A percentile compares a stretch with the other conserved stretches of the same genome.
These are phyloP conservation scores for Thielaviopsis populi DNA, from an alignment of 2,329 filamentous ascomycete genomes.

Conservation along the genomic window DNA sequence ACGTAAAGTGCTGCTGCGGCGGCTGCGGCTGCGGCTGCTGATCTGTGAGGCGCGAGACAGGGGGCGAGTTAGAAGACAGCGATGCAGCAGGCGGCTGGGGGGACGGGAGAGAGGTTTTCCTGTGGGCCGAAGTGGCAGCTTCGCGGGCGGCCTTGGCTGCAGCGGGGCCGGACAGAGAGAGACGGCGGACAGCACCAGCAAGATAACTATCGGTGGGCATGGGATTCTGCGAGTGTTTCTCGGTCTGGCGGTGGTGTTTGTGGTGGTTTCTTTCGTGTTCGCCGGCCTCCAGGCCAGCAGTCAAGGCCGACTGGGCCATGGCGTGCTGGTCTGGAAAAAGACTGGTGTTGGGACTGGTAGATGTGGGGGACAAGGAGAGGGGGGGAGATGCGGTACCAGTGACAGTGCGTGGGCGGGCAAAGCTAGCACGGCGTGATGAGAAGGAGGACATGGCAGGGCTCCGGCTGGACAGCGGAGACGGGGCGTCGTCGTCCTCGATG, in stretches of 20 bases:
- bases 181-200: conserved; percentile 13
- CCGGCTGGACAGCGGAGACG: conserved; percentile 21
- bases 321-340: neutral
- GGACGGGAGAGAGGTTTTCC: conserved; percentile 1
- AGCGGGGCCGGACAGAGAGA: conserved; percentile 11
- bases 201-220: conserved; percentile 9
- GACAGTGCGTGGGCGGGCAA: conserved; percentile 12
- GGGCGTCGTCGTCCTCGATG: conserved; percentile 51
- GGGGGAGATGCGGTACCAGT: conserved; percentile 14
- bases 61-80: conserved; percentile 8
- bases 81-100: neutral
- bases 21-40: conserved; percentile 47
- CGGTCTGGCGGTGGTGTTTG: neutral
- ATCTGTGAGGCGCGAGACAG: conserved; percentile 5
- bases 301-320: conserved; percentile 12
- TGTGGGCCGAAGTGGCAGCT: neutral
- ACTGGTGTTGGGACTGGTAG: neutral
- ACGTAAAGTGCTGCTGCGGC: conserved; percentile 70
- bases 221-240: neutral
- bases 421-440: conserved; percentile 14
- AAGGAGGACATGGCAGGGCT: conserved; percentile 7
- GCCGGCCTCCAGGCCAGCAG: neutral
- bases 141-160: conserved; percentile 5
- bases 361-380: neutral
- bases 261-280: neutral